phyloP scores from a whole-genome alignment of 169 alveolate genomes.

The Plasmodium fragile region DNA sequence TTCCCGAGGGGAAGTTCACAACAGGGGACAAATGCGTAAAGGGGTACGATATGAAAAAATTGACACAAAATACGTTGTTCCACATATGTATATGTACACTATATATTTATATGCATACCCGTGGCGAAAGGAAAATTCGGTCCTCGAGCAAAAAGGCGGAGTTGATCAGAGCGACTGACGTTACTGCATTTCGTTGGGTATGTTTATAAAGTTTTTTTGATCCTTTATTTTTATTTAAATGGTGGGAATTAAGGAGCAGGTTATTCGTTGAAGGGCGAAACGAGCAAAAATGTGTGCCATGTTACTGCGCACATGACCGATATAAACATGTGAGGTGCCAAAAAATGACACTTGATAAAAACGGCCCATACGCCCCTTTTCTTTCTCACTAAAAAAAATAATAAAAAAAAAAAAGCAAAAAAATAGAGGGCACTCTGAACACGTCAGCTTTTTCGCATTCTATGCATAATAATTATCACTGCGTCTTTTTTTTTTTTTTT shows the following conservation, averaged over 20 bases:
- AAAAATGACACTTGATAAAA: background rate
- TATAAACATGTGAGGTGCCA: background rate
- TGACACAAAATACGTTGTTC: background rate
- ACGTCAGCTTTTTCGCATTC: slow-evolving; percentile 7
- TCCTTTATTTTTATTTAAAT: background rate
- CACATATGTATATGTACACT: background rate
- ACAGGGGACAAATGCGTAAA: background rate
- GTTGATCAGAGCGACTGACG: background rate
- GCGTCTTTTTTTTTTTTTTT: background rate
- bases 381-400: background rate
- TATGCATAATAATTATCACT: background rate
- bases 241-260: background rate
- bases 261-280: background rate
- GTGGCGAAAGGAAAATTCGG: background rate
- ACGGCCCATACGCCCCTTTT: background rate
- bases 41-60: background rate
- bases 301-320: background rate
- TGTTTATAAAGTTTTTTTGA: background rate
- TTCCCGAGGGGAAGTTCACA: background rate
- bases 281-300: background rate
- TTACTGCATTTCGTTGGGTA: background rate
- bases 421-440: background rate
- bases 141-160: background rate
- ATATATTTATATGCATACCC: background rate
- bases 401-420: background rate